These are phyloP conservation scores for Xylaria multiplex DNA, from an alignment of 2,329 filamentous ascomycete species.

Conservation along the genomic window DNA sequence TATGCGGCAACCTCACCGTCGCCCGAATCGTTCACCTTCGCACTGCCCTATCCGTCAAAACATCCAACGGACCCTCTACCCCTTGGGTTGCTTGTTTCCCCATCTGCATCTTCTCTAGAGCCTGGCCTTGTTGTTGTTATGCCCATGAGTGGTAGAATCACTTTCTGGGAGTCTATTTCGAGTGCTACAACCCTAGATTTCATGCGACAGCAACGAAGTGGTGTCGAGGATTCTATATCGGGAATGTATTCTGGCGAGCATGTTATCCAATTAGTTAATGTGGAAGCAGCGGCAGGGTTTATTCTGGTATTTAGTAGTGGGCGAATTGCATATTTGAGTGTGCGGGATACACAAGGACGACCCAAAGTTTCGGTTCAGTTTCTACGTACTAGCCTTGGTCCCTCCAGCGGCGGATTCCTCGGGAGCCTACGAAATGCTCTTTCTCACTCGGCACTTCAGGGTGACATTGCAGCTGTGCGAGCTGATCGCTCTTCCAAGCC, in stretches of 20 bases:
- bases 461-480: slow-evolving; percentile 82
- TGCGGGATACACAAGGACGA: slow-evolving; percentile 87
- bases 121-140: slow-evolving; percentile 89
- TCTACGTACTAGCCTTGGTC: slow-evolving; percentile 70
- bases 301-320: slow-evolving; percentile 86
- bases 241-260: slow-evolving; percentile 82
- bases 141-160: slow-evolving; percentile 83
- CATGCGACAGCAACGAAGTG: slow-evolving; percentile 82
- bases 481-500: slow-evolving; percentile 76
- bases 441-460: slow-evolving; percentile 73
- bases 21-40: slow-evolving; percentile 82
- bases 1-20: slow-evolving; percentile 77
- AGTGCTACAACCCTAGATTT: slow-evolving; percentile 85
- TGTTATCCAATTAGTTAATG: slow-evolving; percentile 80
- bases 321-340: slow-evolving; percentile 83
- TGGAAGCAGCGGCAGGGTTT: slow-evolving; percentile 85
- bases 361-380: slow-evolving; percentile 82
- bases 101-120: slow-evolving; percentile 79
- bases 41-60: slow-evolving; percentile 77
- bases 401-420: slow-evolving; percentile 73
- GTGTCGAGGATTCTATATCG: slow-evolving; percentile 78
- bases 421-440: slow-evolving; percentile 83
- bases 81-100: slow-evolving; percentile 82
- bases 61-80: slow-evolving; percentile 77
- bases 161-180: slow-evolving; percentile 96